Evolutionary conservation across 2,329 filamentous ascomycete genomes (phyloP), one percentile per base, ranked within the genome.

Genomic region (Fusarium sp.): DNA sequence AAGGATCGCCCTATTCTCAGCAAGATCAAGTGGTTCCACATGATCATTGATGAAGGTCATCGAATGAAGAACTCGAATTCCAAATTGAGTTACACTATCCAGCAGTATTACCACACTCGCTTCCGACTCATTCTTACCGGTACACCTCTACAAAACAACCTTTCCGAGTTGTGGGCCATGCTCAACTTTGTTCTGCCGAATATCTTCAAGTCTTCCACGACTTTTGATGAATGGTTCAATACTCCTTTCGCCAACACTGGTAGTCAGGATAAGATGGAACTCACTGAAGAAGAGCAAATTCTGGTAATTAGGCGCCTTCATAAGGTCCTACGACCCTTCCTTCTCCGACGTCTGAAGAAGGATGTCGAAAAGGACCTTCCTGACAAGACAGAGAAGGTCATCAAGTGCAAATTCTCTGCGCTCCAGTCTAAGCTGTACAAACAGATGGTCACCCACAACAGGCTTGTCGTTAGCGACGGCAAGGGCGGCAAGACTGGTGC

Each of bases 161-260:
- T 99, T 40, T 90, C 94, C 5, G 96, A 99, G 78, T 83, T 99
- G 74, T 99, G 96, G 96, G 93, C 96, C 26, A 90, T 99, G 84
- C 91, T 99, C 75, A 99, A 99, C 83, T 99, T 99, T 79, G 96
- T 97, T 40, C 84, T 99, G 48, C 96, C 96, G 5, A 98, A 93
- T 73, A 99, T 99, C 71, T 99, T 99, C 90, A 99, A 99, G 79
- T 98, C 96, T 3, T 94, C 95, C 66, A 97, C 96, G 78, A 98
- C 95, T 3, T 99, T 99, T 76, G 96, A 99, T 78, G 96, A 99
- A 79, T 99, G 96, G 96, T 99, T 99, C 89, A 99, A 98, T 78
- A 99, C 96, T 26, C 96, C 96, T 0, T 99, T 99, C 79, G 96
- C 96, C 72, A 99, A 99, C 78, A 99, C 96, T 7, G 96, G 96